Evolutionary conservation across 768 basidiomycete species (phyloP), one percentile per base, ranked within the genome.

Genomic region (Mycena epipterygia): DNA sequence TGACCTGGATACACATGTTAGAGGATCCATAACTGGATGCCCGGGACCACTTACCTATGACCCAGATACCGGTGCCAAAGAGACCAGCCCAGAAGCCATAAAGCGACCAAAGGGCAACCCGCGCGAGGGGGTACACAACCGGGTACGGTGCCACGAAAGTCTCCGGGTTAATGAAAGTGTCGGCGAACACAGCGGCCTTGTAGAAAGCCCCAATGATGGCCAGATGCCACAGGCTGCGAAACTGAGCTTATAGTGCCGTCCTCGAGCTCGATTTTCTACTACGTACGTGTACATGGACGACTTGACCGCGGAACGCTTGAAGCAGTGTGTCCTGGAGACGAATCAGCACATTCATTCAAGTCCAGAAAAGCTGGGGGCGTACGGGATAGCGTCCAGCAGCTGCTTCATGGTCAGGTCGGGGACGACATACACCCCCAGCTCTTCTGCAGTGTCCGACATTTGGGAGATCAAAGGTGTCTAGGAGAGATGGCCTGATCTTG

Each of bases 351-450:
- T 23, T 61, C 37, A 42, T 11, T 16, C 44, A 8, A 35, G 19
- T 58, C 23, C 14, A 49, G 30, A 32, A 46, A 42, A 67, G 37
- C 14, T 0, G 30, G 69, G 49, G 32, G 86, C 90, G 71, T 76
- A 94, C 90, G 96, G 96, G 77, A 98, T 96, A 19, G 87, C 89
- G 44, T 88, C 88, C 56, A 97, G 87, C 74, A 97, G 79, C 77
- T 98, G 93, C 84, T 97, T 98, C 80, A 97, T 88, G 52, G 93
- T 87, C 71, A 95, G 88, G 84, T 95, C 92, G 30, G 96, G 96
- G 71, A 97, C 93, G 27, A 87, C 76, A 71, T 89, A 88, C 57
- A 87, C 84, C 44, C 82, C 86, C 81, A 93, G 93, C 71, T 91
- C 85, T 46, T 68, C 62, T 25, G 57, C 30, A 14, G 56, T 46